phyloP scores from a whole-genome alignment of 1,284 basidiomycete species.

The Heimioporus retisporus region DNA sequence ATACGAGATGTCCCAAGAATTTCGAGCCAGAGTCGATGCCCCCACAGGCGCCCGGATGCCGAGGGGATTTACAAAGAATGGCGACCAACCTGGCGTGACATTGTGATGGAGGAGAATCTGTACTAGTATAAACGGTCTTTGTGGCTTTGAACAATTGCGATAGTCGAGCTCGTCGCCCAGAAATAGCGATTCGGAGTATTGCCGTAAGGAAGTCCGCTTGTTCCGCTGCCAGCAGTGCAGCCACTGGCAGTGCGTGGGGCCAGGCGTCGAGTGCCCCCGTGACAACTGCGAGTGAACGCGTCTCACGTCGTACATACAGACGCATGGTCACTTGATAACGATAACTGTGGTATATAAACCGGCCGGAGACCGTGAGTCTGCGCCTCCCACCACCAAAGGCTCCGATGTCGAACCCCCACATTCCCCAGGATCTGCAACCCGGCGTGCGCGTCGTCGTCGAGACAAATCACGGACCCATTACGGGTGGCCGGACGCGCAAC shows the following conservation, averaged over 20 bases:
- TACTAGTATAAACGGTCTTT: no score
- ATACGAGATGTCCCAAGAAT: slow-evolving; percentile 71
- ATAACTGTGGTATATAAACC: not conserved
- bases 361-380: not conserved
- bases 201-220: no score
- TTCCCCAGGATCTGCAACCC: slow-evolving; percentile 61
- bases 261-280: no score
- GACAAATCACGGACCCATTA: slow-evolving; percentile 66
- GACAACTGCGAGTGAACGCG: no score
- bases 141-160: not conserved
- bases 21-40: slow-evolving; percentile 53
- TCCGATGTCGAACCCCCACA: slow-evolving; percentile 41
- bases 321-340: no score
- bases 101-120: no score
- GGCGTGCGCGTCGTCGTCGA: slow-evolving; percentile 56
- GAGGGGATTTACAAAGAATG: slow-evolving; percentile 40
- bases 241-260: no score
- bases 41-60: slow-evolving; percentile 57
- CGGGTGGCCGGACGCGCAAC: slow-evolving; percentile 67
- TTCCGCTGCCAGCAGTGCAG: no score
- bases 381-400: not conserved
- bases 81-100: slow-evolving; percentile 3
- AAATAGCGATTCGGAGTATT: no score
- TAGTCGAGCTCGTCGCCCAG: not conserved
- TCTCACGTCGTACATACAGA: no score